Evolutionary conservation across 345 rosid genomes (phyloP).

Genomic region (Passiflora organensis): DNA sequence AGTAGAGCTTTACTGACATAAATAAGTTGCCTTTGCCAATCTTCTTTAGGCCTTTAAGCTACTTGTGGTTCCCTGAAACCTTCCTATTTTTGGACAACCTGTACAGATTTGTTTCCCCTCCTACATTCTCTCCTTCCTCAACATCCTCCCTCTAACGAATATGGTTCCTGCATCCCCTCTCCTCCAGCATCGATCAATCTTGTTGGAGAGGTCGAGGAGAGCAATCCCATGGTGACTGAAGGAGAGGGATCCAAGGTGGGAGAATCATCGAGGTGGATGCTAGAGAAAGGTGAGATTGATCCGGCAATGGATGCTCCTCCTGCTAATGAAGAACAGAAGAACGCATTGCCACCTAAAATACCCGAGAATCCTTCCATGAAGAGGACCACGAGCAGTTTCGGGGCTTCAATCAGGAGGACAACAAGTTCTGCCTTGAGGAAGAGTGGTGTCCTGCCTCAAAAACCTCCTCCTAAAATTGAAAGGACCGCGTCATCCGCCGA

Average conservation of each 20-base stretch:
- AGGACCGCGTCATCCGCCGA: slow-evolving; percentile 61
- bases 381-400: slow-evolving; percentile 8
- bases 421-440: slow-evolving; percentile 42
- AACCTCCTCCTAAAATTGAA: slow-evolving; percentile 28
- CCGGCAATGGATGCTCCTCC: slow-evolving; percentile 37
- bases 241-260: slow-evolving; percentile 4
- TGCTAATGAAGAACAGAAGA: slow-evolving; percentile 11
- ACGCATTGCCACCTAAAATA: neutral
- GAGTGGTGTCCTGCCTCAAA: slow-evolving; percentile 21
- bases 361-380: neutral
- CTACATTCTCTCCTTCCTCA: no score
- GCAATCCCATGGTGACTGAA: no score
- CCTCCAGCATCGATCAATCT: no score
- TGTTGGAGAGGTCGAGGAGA: no score
- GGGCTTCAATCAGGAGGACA: slow-evolving; percentile 16
- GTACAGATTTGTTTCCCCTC: no score
- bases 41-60: no score
- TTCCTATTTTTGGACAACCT: no score
- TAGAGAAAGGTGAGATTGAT: slow-evolving; percentile 55
- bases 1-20: no score
- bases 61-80: no score
- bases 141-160: no score
- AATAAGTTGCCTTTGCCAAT: no score
- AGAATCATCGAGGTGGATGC: slow-evolving; percentile 50
- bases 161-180: no score